Evolutionary conservation across 768 basidiomycete genomes (phyloP).

Genomic region (Lyophyllum atratum): DNA sequence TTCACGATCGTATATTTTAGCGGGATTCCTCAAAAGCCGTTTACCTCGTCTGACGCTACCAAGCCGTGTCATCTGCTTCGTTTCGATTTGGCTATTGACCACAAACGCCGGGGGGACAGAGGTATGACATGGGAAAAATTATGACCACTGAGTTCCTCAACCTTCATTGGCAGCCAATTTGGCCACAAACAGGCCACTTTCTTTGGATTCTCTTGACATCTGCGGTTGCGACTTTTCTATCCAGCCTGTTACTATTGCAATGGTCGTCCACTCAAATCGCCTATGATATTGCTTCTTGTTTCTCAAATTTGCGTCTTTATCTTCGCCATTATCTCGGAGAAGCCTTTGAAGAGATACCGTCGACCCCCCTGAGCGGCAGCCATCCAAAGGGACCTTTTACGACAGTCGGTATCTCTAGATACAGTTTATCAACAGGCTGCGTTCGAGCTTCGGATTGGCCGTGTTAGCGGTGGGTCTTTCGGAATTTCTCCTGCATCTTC

Average conservation of each 20-base stretch:
- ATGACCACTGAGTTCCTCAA: background rate
- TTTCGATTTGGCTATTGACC: slow-evolving; percentile 49
- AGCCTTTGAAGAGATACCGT: slow-evolving; percentile 17
- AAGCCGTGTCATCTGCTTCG: slow-evolving; percentile 47
- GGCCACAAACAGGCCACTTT: slow-evolving; percentile 32
- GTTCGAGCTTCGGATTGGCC: slow-evolving; percentile 47
- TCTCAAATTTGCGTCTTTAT: slow-evolving; percentile 34
- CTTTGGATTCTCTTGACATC: slow-evolving; percentile 43
- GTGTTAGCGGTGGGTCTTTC: slow-evolving; percentile 36
- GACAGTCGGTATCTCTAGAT: slow-evolving; percentile 39
- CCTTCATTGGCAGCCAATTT: slow-evolving; percentile 16
- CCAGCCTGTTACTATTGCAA: slow-evolving; percentile 36
- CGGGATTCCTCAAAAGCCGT: slow-evolving; percentile 40
- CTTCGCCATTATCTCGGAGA: slow-evolving; percentile 31
- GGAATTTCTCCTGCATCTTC: background rate
- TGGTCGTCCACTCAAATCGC: slow-evolving; percentile 48
- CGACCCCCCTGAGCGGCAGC: slow-evolving; percentile 13
- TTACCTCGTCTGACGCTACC: slow-evolving; percentile 45
- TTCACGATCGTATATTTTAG: slow-evolving; percentile 4
- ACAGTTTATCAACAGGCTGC: slow-evolving; percentile 43
- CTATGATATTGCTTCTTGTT: slow-evolving; percentile 34
- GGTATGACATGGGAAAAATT: slow-evolving; percentile 22
- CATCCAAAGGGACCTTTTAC: slow-evolving; percentile 27
- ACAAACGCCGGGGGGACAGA: slow-evolving; percentile 30
- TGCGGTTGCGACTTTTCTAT: slow-evolving; percentile 35